Evolutionary conservation across 495 filamentous ascomycete genomes (phyloP).

Genomic region (Daldinia grandis): DNA sequence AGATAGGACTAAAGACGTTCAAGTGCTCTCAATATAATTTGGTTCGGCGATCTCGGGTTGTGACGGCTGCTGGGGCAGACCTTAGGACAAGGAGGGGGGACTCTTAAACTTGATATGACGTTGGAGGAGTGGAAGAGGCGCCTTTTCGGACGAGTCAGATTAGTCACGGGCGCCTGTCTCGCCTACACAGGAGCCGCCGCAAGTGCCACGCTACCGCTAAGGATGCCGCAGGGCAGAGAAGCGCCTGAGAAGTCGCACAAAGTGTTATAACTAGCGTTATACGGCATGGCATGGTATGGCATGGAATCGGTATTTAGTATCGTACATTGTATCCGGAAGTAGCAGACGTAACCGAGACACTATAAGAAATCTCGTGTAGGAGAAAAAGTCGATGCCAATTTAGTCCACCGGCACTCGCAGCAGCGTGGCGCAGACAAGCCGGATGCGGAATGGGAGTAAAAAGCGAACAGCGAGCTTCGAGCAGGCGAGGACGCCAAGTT

Average conservation of each 20-base stretch:
- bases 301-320: background rate
- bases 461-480: constrained; percentile 8
- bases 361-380: constrained; percentile 18
- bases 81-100: background rate
- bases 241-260: background rate
- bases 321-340: constrained; percentile 16
- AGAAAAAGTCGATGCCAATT: constrained; percentile 17
- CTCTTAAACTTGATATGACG: constrained; percentile 20
- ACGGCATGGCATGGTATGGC: constrained; percentile 2
- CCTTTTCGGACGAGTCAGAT: constrained; percentile 1
- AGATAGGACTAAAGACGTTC: constrained; percentile 15
- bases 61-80: constrained; percentile 2
- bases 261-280: constrained; percentile 6
- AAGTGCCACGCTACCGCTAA: constrained; percentile 34
- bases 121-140: constrained; percentile 19
- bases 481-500: constrained; percentile 8
- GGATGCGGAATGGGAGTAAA: constrained; percentile 24
- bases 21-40: constrained; percentile 11
- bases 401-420: constrained; percentile 21
- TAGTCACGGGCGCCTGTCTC: constrained; percentile 18
- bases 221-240: constrained; percentile 25
- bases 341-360: constrained; percentile 21
- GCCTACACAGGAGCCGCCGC: constrained; percentile 25
- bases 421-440: constrained; percentile 27
- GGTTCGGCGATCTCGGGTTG: constrained; percentile 22